These are phyloP conservation scores for Pythium graminicola DNA, from an alignment of 352 stramenopile genomes.

Conservation along the genomic window DNA sequence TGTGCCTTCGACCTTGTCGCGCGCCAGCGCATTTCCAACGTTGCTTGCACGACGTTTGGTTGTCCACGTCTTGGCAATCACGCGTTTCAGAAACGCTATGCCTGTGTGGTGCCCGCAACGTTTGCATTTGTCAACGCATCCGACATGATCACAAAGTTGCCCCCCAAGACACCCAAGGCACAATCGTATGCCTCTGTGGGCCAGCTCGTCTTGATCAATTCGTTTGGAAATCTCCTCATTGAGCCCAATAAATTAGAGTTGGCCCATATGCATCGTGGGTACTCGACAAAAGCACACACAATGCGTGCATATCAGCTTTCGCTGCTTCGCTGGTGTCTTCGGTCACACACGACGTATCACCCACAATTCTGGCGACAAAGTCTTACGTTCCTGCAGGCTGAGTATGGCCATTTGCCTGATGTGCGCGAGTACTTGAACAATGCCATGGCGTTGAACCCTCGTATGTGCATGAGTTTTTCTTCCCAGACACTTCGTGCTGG, in stretches of 20 bases:
- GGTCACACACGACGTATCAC: conserved; percentile 28
- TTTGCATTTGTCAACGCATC: conserved; percentile 40
- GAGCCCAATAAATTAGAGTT: conserved; percentile 36
- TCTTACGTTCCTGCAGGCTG: conserved; percentile 21
- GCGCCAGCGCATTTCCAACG: conserved; percentile 25
- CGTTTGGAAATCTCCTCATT: conserved; percentile 41
- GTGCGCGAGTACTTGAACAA: conserved; percentile 24
- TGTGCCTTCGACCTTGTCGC: conserved; percentile 35
- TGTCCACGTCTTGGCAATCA: conserved; percentile 36
- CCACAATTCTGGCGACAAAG: conserved; percentile 34
- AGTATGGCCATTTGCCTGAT: conserved; percentile 27
- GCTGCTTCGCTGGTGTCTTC: conserved; percentile 38
- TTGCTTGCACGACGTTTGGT: conserved; percentile 38
- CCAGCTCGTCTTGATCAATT: conserved; percentile 31
- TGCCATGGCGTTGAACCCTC: neutral
- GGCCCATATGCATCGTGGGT: conserved; percentile 29
- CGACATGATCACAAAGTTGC: conserved; percentile 37
- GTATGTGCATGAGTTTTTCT: neutral
- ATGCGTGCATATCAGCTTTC: conserved; percentile 37
- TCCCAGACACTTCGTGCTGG: neutral
- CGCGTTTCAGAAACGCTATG: conserved; percentile 36
- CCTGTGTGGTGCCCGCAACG: conserved; percentile 25
- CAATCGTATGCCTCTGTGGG: conserved; percentile 36
- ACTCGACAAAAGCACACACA: conserved; percentile 33
- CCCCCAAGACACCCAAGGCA: conserved; percentile 32